A percentile compares a stretch with the other conserved stretches of the same genome.
phyloP scores from a whole-genome alignment of 768 basidiomycete species.

The Phlebiopsis flavidoalba region DNA sequence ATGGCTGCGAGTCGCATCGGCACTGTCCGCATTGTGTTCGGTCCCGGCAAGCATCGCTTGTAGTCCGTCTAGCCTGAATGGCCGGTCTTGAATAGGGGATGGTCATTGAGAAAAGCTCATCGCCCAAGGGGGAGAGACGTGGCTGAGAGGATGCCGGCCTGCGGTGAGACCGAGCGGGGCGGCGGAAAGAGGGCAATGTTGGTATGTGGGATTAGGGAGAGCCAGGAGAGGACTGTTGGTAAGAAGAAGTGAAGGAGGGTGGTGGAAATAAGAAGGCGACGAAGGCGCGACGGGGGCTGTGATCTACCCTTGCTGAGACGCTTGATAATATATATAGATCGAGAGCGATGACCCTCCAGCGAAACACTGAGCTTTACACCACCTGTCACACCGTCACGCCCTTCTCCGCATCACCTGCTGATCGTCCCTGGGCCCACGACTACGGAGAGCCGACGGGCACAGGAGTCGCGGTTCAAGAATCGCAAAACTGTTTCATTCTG shows the following conservation, averaged over 20 bases:
- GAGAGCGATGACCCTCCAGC: no score
- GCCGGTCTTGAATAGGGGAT: slow-evolving; percentile 7
- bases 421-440: no score
- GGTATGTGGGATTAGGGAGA: neutral
- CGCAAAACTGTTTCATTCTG: no score
- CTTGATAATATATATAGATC: neutral
- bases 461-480: no score
- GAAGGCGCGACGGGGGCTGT: slow-evolving; percentile 15
- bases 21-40: slow-evolving; percentile 4
- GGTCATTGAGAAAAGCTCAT: neutral
- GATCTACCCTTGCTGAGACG: slow-evolving; percentile 2
- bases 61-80: slow-evolving; percentile 10
- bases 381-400: no score
- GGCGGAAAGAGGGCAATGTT: neutral
- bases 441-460: no score
- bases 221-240: neutral
- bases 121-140: neutral
- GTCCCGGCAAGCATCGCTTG: slow-evolving; percentile 7
- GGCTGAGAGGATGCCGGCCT: neutral
- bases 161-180: neutral
- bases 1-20: slow-evolving; percentile 7
- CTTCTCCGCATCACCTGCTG: no score
- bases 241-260: neutral
- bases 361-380: no score
- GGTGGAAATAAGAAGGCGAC: slow-evolving; percentile 5